Evolutionary conservation across 2,329 filamentous ascomycete species (phyloP).

Genomic region (Colletotrichum musae): DNA sequence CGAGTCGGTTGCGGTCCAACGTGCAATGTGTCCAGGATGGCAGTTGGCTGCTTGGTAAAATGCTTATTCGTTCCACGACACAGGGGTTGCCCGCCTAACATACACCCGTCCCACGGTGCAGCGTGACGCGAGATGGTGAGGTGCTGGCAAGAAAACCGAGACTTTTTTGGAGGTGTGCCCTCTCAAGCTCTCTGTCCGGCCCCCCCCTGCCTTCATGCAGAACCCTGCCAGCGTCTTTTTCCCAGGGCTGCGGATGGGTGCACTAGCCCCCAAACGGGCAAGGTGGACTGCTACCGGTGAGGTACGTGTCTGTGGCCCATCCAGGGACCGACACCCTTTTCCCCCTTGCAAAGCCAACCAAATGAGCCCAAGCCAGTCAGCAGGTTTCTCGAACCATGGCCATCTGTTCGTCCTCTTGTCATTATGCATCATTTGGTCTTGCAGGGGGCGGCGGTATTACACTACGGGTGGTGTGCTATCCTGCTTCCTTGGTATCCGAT

Average conservation of each 20-base stretch:
- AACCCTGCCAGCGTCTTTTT: conserved; percentile 27
- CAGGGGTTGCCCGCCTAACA: conserved; percentile 24
- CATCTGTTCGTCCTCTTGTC: conserved; percentile 25
- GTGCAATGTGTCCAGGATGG: conserved; percentile 16
- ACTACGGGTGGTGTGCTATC: background rate
- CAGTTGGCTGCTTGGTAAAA: conserved; percentile 11
- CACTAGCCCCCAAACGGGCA: conserved; percentile 19
- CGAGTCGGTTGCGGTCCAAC: too few species aligned
- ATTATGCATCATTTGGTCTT: conserved; percentile 25
- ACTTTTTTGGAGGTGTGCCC: conserved; percentile 27
- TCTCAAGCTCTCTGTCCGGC: conserved; percentile 10
- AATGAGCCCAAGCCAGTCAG: conserved; percentile 15
- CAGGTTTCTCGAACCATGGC: conserved; percentile 32
- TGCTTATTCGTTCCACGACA: conserved; percentile 25
- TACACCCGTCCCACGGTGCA: conserved; percentile 25
- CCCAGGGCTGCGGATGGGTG: conserved; percentile 7
- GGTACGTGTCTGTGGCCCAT: conserved; percentile 27
- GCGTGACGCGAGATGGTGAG: conserved; percentile 30
- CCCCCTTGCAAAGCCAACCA: conserved; percentile 27
- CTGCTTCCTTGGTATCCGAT: background rate
- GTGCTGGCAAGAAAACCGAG: conserved; percentile 14
- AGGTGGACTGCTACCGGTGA: conserved; percentile 18
- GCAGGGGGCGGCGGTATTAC: too few species aligned
- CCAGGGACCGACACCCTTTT: conserved; percentile 8
- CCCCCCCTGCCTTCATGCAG: conserved; percentile 18